Evolutionary conservation across 768 basidiomycete species (phyloP), one percentile per base, ranked within the genome.

Genomic region (Psilocybe cubensis): DNA sequence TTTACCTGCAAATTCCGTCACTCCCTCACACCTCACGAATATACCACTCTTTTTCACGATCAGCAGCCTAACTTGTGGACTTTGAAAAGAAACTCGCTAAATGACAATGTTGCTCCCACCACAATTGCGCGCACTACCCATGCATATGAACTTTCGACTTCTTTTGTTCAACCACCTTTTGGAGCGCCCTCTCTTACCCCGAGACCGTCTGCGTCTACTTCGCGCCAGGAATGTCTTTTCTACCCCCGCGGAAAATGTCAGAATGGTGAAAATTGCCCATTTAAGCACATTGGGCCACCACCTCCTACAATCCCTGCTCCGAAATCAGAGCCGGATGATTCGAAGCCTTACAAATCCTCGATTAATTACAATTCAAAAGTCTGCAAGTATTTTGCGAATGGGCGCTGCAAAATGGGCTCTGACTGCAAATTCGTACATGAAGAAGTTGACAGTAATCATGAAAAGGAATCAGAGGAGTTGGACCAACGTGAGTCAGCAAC

Each of bases 1-100:
- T 64, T 66, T n/a, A 57, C 63, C 11, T 79, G 78, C 57, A 52
- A 54, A 23, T 78, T 74, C 60, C 70, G 78, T 12, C 77, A 79
- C 63, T 75, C 74, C n/a, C 64, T 80, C 23, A 71, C 76, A 1
- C 57, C 70, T 27, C 67, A 70, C 28, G 77, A 80, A 54, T 78
- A 74, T 52, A 68, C 68, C 14, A 56, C 71, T 14, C 67, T 80
- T 14, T 80, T 79, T 49, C 72, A 69, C 31, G 73, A 79, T 44
- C 62, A 64, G 9, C 76, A 77, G 28, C 76, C 78, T 6, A 69
- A 66, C 29, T 64, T 73, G 12, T 71, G 68, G 65, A 70, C 71
- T 1, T 33, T 65, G 20, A 20, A 54, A 18, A 52, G 57, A 21
- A 46, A 33, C 11, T 2, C 50, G 27, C 45, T 10, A 49, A 41